Base-by-base conservation (phyloP, 2,329 filamentous ascomycete genomes). In the Sporothrix curviconia region DNA sequence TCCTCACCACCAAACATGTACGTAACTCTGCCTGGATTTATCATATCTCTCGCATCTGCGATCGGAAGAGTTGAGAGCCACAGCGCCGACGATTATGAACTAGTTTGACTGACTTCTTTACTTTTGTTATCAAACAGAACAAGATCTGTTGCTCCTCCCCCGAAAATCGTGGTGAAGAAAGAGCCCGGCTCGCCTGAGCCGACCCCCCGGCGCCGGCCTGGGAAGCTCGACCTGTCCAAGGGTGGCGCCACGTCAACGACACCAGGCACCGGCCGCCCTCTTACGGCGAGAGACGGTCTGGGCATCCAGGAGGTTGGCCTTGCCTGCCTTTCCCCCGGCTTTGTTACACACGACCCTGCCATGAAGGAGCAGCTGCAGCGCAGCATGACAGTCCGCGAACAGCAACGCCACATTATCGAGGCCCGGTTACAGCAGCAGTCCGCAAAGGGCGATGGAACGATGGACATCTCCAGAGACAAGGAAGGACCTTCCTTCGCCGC, bases 351-450 rank as follows among this genome's bases (percentile, higher is more conserved):
- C 66, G 91, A 99, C 71, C 92, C 94, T n/a, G 82, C 88, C 19
- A 95, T 96, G 90, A 87, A 94, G 68, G 90, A 96, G 72, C 92
- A 97, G 72, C 77, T 99, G 55, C 91, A 97, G 73, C 85, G 92
- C 64, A 97, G 94, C 72, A 84, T 96, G 72, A 91, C 89, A 46
- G 92, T 99, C 30, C 82, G 92, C 62, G 92, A 99, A 64, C 90
- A 96, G 70, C 94, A 99, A 72, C 82, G 92, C 64, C 89, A 90
- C 63, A 92, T 99, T 64, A 99, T 99, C 65, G 94, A 97, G 73
- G 86, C 90, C 36, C 84, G 94, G 67, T 75, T 92, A 65, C 91
- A 96, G 67, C 92, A 92, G 72, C 89, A 92, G 51, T 89, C 87
- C 19, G 92, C 92, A 66, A 85, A 85, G 69, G 86, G 87, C 43